These are phyloP conservation scores for Crinitomyces ghanaensis DNA, from an alignment of 805 yeast species.

Conservation along the genomic window DNA sequence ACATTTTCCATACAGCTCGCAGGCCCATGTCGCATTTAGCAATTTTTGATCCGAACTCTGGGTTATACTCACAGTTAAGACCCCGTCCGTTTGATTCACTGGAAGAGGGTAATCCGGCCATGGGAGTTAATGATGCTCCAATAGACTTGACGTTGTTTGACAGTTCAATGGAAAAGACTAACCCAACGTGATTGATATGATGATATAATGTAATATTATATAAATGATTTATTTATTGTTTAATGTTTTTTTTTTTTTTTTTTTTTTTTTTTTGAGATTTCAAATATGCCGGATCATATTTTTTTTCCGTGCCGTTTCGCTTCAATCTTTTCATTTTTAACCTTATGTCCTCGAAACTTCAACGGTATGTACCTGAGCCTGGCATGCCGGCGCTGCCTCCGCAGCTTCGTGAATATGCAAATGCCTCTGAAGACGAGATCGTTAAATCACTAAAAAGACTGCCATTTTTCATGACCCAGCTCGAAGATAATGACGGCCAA, in stretches of 20 bases:
- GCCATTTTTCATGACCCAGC: slow-evolving; percentile 89
- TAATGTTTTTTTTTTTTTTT: slow-evolving; percentile 1
- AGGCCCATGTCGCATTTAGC: slow-evolving; percentile 21
- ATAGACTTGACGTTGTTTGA: slow-evolving; percentile 44
- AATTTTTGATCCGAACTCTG: slow-evolving; percentile 20
- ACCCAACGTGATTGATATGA: slow-evolving; percentile 24
- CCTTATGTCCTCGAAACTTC: neutral
- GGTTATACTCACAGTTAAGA: slow-evolving; percentile 28
- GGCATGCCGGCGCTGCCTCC: slow-evolving; percentile 73
- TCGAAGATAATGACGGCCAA: slow-evolving; percentile 68
- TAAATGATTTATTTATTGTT: neutral
- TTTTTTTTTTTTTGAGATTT: neutral
- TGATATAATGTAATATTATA: slow-evolving; percentile 3
- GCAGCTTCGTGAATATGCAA: slow-evolving; percentile 50
- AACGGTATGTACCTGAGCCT: slow-evolving; percentile 34
- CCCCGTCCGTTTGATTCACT: slow-evolving; percentile 44
- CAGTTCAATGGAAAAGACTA: slow-evolving; percentile 36
- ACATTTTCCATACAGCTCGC: too few relatives aligned
- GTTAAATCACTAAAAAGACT: slow-evolving; percentile 65
- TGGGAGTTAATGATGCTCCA: slow-evolving; percentile 41
- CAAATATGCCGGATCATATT: neutral
- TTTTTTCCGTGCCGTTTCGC: neutral
- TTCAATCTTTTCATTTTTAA: neutral
- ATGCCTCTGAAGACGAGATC: slow-evolving; percentile 54
- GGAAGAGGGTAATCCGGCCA: slow-evolving; percentile 42